Percentiles rank a stretch among this genome's conserved stretches.
Evolutionary conservation across 441 rosid genomes (phyloP).

Genomic region (Daphne laureola): DNA sequence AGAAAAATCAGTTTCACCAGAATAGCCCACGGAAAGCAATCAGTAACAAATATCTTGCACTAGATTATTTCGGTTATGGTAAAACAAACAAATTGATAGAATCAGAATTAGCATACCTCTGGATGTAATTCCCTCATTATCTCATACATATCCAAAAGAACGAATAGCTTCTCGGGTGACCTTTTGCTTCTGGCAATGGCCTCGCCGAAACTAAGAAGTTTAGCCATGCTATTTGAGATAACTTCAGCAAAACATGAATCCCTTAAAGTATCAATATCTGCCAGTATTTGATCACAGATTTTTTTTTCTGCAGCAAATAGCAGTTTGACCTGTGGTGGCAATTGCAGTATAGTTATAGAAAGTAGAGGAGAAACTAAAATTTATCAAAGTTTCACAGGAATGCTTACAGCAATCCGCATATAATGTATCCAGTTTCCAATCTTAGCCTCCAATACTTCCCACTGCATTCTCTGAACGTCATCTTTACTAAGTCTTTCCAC

Average conservation of each 20-base stretch:
- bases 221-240: slow-evolving; percentile 61
- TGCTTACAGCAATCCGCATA: slow-evolving; percentile 82
- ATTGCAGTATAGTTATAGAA: slow-evolving; percentile 13
- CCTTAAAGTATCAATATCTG: slow-evolving; percentile 58
- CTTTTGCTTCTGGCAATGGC: slow-evolving; percentile 92
- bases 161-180: slow-evolving; percentile 84
- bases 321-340: slow-evolving; percentile 66
- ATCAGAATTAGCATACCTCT: slow-evolving; percentile 42
- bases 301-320: slow-evolving; percentile 81
- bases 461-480: slow-evolving; percentile 96
- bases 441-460: slow-evolving; percentile 98
- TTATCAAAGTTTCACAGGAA: slow-evolving; percentile 7
- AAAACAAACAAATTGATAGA: not conserved
- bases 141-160: slow-evolving; percentile 89
- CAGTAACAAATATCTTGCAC: not conserved
- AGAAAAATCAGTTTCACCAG: no score
- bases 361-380: slow-evolving; percentile 3
- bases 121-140: slow-evolving; percentile 87
- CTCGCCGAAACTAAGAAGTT: slow-evolving; percentile 88
- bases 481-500: slow-evolving; percentile 92
- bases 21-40: no score
- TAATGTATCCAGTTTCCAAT: slow-evolving; percentile 96
- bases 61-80: not conserved
- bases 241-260: slow-evolving; percentile 88
- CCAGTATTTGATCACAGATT: slow-evolving; percentile 78